These are phyloP conservation scores for Candida quercuum DNA, from an alignment of 805 yeast genomes.

Conservation along the genomic window DNA sequence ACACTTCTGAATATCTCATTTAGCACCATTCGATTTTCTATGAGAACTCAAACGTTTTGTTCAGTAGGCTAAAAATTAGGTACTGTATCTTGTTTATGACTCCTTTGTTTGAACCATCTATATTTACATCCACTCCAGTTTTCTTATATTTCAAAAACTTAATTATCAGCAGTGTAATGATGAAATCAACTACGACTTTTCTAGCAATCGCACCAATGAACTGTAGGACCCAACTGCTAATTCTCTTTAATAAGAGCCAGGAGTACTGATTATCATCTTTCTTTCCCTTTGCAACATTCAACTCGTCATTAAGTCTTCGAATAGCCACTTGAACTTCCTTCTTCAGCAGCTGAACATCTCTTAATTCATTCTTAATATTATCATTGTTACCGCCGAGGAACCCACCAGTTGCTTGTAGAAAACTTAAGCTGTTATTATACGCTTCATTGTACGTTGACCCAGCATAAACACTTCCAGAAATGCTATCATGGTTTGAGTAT, in stretches of 20 bases:
- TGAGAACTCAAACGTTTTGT: too few relatives aligned
- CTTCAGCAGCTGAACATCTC: slow-evolving; percentile 19
- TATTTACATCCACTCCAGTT: slow-evolving; percentile 14
- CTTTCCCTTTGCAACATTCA: slow-evolving; percentile 9
- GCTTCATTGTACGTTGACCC: slow-evolving; percentile 1
- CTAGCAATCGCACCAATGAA: slow-evolving; percentile 10
- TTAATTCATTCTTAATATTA: slow-evolving; percentile 10
- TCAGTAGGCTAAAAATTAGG: slow-evolving; percentile 11
- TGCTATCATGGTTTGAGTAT: slow-evolving; percentile 1
- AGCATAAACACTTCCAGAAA: slow-evolving; percentile 2
- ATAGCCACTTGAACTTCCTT: slow-evolving; percentile 22
- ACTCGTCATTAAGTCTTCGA: slow-evolving; percentile 20
- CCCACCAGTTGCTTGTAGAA: neutral
- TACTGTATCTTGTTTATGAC: slow-evolving; percentile 7
- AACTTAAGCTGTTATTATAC: slow-evolving; percentile 2
- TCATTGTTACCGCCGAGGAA: slow-evolving; percentile 5
- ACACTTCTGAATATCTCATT: too few relatives aligned
- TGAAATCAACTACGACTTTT: slow-evolving; percentile 13
- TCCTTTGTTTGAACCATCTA: slow-evolving; percentile 4
- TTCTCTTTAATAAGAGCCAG: slow-evolving; percentile 2
- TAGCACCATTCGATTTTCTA: too few relatives aligned
- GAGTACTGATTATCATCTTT: slow-evolving; percentile 3
- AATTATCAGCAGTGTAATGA: slow-evolving; percentile 14
- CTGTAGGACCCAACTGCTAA: slow-evolving; percentile 5
- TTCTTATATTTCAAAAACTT: slow-evolving; percentile 18